Percentiles rank a stretch among this genome's conserved stretches.
Conservation (phyloP, 805 yeast genomes). For the Pichia membranifaciens region DNA sequence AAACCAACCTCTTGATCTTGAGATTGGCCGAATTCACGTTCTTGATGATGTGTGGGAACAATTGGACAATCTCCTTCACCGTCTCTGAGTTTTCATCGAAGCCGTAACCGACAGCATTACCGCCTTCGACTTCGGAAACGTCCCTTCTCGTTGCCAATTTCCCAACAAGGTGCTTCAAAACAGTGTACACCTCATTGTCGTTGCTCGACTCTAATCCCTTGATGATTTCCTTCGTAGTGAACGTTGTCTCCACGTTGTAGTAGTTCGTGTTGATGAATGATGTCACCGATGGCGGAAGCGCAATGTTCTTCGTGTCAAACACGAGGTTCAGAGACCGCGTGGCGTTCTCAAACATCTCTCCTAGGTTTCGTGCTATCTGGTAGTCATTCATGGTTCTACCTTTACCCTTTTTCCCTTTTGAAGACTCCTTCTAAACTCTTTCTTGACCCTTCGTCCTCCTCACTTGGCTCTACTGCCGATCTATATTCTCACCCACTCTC, state of each 20-base stretch:
- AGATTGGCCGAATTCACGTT: slow-evolving; percentile 65
- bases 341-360: slow-evolving; percentile 19
- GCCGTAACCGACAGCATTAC: neutral
- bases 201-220: slow-evolving; percentile 60
- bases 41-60: slow-evolving; percentile 84
- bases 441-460: no score
- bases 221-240: slow-evolving; percentile 61
- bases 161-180: slow-evolving; percentile 51
- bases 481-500: no score
- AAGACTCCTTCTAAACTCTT: no score
- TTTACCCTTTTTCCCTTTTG: no score
- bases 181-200: slow-evolving; percentile 57
- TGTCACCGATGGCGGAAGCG: slow-evolving; percentile 20
- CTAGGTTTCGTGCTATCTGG: slow-evolving; percentile 17
- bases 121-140: neutral
- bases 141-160: slow-evolving; percentile 31
- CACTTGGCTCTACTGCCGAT: no score
- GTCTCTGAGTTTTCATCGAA: slow-evolving; percentile 4
- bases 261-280: slow-evolving; percentile 21
- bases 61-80: slow-evolving; percentile 38
- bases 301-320: slow-evolving; percentile 14
- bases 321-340: slow-evolving; percentile 11
- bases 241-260: slow-evolving; percentile 18
- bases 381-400: slow-evolving; percentile 15
- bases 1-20: slow-evolving; percentile 69